Evolutionary conservation across 441 rosid genomes (phyloP), one percentile per base, ranked within the genome.

Genomic region (Populus hybrid): DNA sequence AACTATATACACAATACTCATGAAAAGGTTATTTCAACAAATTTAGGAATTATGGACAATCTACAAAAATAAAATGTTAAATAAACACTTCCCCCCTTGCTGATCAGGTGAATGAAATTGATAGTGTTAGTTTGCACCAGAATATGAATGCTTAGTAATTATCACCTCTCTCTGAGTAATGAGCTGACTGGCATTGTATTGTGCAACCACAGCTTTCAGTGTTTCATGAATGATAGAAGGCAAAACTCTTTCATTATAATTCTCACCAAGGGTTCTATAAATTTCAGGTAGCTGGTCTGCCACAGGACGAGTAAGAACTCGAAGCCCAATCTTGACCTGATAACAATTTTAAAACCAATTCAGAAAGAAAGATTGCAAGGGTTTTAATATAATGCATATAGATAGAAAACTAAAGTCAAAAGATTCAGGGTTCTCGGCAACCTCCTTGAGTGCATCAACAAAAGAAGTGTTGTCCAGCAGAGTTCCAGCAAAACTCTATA

Each of bases 171-270:
- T 86, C 83, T 90, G 95, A 71, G 98, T 93, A 78, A 94, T 93
- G 77, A 94, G 97, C 84, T 94, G 99, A 82, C 98, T 94, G 61
- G 99, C 99, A 87, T 94, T 94, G 86, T 92, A 93, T 84, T 90
- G 99, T 6, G 99, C 98, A 82, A 94, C 98, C 70, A 94, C 98
- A 32, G 95, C 89, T 86, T 94, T 94, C 87, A 94, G 82, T 72
- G 98, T 94, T 84, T 94, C 98, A 81, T 93, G 92, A 74, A 92
- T 89, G 67, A 93, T 92, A 20, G 97, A 93, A 46, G 98, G 98
- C 73, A 93, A 86, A 76, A 94, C 98, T 83, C 97, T 93, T 81
- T 94, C 98, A 71, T 89, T 92, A 72, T 92, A 94, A 78, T 90
- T 92, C 89, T 92, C 93, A 77, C 97, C 99, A 84, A 94, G 89